Percentiles rank a stretch among this genome's conserved stretches.
phyloP scores from a whole-genome alignment of 2,329 filamentous ascomycete species.

The Fusarium sp. region DNA sequence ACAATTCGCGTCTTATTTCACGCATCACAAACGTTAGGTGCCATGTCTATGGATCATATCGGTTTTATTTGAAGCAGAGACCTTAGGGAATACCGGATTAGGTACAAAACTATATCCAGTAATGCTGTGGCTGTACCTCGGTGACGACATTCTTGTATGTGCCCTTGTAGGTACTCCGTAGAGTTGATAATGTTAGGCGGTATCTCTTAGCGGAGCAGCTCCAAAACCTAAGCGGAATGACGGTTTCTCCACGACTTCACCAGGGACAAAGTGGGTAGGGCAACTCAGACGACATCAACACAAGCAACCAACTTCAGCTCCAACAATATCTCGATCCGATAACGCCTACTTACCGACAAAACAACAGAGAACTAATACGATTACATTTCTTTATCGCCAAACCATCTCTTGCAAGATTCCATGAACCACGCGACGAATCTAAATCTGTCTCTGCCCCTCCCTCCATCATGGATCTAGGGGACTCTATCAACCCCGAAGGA shows the following conservation, averaged over 20 bases:
- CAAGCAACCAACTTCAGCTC: conserved; percentile 10
- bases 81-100: conserved; percentile 6
- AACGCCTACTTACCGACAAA: background rate
- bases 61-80: background rate
- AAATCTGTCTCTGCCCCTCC: conserved; percentile 50
- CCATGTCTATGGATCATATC: background rate
- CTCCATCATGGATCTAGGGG: conserved; percentile 69
- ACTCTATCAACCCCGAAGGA: conserved; percentile 55
- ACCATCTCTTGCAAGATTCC: conserved; percentile 34
- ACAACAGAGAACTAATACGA: background rate
- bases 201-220: conserved; percentile 17
- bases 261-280: conserved; percentile 40
- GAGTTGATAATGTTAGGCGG: background rate
- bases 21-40: background rate
- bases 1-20: conserved; percentile 29
- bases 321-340: conserved; percentile 8
- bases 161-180: background rate
- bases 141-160: conserved; percentile 18
- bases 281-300: conserved; percentile 39
- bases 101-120: conserved; percentile 19
- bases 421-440: conserved; percentile 48
- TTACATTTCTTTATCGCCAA: background rate
- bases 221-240: conserved; percentile 35
- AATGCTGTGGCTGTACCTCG: conserved; percentile 32
- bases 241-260: conserved; percentile 41